Evolutionary conservation across 352 stramenopile species (phyloP).

Genomic region (Phytophthora niederhauseri): DNA sequence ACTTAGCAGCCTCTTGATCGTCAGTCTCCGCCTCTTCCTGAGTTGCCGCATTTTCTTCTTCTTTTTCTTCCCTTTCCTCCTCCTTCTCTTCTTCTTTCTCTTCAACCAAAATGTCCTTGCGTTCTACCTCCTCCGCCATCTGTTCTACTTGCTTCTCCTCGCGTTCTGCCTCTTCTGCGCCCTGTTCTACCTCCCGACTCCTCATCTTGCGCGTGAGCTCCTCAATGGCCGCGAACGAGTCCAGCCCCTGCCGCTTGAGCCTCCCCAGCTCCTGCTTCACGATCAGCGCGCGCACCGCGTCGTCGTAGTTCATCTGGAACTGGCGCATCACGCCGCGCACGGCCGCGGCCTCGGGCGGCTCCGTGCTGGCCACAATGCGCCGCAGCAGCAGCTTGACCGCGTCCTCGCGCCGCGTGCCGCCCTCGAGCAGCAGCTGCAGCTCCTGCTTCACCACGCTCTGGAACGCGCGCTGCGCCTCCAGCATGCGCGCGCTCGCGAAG

Average conservation of each 20-base stretch:
- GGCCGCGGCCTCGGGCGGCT: constrained; percentile 61
- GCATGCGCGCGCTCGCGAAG: constrained; percentile 47
- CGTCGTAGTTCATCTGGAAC: constrained; percentile 89
- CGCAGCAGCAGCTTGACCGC: constrained; percentile 76
- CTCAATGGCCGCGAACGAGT: constrained; percentile 87
- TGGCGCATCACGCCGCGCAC: constrained; percentile 82
- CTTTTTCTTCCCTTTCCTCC: constrained; percentile 1
- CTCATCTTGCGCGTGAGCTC: constrained; percentile 87
- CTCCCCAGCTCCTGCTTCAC: constrained; percentile 87
- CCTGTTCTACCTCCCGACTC: constrained; percentile 22
- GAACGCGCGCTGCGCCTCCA: constrained; percentile 74
- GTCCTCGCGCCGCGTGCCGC: constrained; percentile 64
- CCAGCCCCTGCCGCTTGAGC: constrained; percentile 75
- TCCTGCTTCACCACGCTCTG: constrained; percentile 83
- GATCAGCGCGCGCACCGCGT: constrained; percentile 83
- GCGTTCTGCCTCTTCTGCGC: background rate
- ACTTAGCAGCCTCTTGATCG: background rate
- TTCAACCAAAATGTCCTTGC: constrained; percentile 8
- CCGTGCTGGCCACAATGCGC: constrained; percentile 74
- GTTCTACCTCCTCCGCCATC: constrained; percentile 11
- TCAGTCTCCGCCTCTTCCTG: constrained; percentile 7
- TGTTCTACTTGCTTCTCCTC: background rate
- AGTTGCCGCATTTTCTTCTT: constrained; percentile 1
- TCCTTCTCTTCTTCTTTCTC: constrained; percentile 8
- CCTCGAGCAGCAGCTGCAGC: constrained; percentile 64